These are phyloP conservation scores for Cladorrhinum sp. DNA, from an alignment of 2,329 filamentous ascomycete genomes.

Conservation along the genomic window DNA sequence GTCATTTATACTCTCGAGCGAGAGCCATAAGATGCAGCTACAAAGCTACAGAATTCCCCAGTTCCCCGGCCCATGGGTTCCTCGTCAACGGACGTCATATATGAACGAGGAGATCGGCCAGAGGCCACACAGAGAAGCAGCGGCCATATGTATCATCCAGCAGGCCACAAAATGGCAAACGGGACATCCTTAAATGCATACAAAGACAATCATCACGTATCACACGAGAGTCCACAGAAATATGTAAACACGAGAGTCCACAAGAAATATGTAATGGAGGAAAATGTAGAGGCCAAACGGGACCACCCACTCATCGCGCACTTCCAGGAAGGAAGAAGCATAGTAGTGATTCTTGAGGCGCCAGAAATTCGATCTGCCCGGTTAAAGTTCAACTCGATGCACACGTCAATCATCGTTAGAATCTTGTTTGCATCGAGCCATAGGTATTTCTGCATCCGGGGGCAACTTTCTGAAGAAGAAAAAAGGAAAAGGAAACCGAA, in stretches of 20 bases:
- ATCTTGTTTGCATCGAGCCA: slow-evolving; percentile 48
- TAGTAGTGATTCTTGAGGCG: slow-evolving; percentile 65
- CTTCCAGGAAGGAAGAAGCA: slow-evolving; percentile 28
- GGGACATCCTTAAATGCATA: no score
- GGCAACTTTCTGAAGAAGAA: slow-evolving; percentile 49
- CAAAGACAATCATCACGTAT: no score
- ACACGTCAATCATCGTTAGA: slow-evolving; percentile 30
- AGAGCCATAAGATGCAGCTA: no score
- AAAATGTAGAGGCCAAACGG: slow-evolving; percentile 62
- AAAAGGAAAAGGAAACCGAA: slow-evolving; percentile 7
- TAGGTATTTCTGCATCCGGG: slow-evolving; percentile 53
- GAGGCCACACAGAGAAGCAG: no score
- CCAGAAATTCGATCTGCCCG: slow-evolving; percentile 55
- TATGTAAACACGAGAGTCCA: slow-evolving; percentile 20
- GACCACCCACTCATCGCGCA: slow-evolving; percentile 52
- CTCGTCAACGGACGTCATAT: no score
- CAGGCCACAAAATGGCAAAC: no score
- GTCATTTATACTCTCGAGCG: no score
- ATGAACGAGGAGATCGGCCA: no score
- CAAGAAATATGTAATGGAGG: slow-evolving; percentile 16
- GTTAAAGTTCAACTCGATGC: slow-evolving; percentile 54
- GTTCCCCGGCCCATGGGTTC: no score
- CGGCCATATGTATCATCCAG: no score
- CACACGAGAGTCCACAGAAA: no score
- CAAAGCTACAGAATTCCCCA: no score